A percentile compares a stretch with the other conserved stretches of the same genome.
Evolutionary conservation across 78 protist genomes (phyloP).

Genomic region (Guillardia theta): DNA sequence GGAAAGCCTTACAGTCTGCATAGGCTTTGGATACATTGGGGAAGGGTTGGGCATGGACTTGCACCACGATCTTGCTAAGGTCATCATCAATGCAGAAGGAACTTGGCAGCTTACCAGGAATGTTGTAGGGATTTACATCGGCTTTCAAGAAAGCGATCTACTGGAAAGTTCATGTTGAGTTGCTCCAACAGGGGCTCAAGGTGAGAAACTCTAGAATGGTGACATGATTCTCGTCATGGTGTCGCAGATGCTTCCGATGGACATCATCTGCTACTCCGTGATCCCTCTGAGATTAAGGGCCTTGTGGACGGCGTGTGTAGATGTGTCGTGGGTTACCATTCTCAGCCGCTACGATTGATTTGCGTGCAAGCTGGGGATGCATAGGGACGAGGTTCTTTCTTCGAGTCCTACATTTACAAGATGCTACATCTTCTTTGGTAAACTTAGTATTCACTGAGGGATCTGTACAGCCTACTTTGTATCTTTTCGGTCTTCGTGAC

Average conservation of each 20-base stretch:
- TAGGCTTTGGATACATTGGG: neutral
- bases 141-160: neutral
- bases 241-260: constrained; percentile 22
- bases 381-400: too few relatives aligned
- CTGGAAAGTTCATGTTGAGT: neutral
- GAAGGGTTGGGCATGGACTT: neutral
- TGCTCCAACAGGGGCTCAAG: neutral
- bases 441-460: too few relatives aligned
- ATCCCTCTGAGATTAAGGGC: neutral
- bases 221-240: too few relatives aligned
- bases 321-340: constrained; percentile 2
- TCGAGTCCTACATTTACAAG: too few relatives aligned
- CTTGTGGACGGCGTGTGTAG: neutral
- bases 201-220: too few relatives aligned
- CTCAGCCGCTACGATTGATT: neutral
- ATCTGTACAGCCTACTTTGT: too few relatives aligned
- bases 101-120: neutral
- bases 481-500: too few relatives aligned
- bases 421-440: too few relatives aligned
- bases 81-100: neutral
- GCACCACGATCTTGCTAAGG: neutral
- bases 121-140: neutral
- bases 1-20: too few relatives aligned
- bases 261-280: neutral
- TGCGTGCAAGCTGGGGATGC: too few relatives aligned